Evolutionary conservation across 768 basidiomycete genomes (phyloP), one percentile per base, ranked within the genome.

Genomic region (Inosperma sp.): DNA sequence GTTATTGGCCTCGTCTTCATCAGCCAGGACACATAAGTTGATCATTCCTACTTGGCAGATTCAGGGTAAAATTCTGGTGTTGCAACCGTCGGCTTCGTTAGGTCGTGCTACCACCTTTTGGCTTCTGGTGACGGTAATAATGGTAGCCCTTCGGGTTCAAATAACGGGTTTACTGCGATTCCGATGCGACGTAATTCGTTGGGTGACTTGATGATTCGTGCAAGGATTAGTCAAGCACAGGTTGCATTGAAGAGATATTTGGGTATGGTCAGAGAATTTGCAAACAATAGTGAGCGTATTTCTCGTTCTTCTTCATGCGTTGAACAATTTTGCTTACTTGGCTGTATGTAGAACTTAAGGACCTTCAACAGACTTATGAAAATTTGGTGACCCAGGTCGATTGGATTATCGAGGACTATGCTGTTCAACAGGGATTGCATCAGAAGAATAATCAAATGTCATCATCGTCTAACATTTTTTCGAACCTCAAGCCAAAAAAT

Each of bases 211-310:
- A 87, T 86, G 73, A 87, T 87, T 23, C 85, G 84, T 12, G 75
- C 82, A 16, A 51, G 83, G 61, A 86, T 91, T 49, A 88, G 82
- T 59, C 84, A 86, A 59, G 88, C 88, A 47, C 92, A 93, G 69
- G 82, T 83, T 3, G 82, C 83, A 13, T 62, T 93, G 43, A 76
- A 82, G 62, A 71, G 86, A 57, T 87, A 90, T 66, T 71, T 93
- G 63, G 81, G 80, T 1, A 83, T 91, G 77, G 88, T 94, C 4
- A 78, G 84, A 54, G 89, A 92, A 61, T 96, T 95, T 75, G 92
- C 92, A 9, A 67, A 73, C 5, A 84, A 82, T 59, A 79, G 95
- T 36, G 88, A 91, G 59, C 77, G 92, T 93, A 57, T 69, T 89
- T 80, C n/a, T n/a, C n/a, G n/a, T n/a, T n/a, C n/a, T 9, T 27